These are phyloP conservation scores for Striga hermonthica DNA, from an alignment of 305 asterid species.

Conservation along the genomic window DNA sequence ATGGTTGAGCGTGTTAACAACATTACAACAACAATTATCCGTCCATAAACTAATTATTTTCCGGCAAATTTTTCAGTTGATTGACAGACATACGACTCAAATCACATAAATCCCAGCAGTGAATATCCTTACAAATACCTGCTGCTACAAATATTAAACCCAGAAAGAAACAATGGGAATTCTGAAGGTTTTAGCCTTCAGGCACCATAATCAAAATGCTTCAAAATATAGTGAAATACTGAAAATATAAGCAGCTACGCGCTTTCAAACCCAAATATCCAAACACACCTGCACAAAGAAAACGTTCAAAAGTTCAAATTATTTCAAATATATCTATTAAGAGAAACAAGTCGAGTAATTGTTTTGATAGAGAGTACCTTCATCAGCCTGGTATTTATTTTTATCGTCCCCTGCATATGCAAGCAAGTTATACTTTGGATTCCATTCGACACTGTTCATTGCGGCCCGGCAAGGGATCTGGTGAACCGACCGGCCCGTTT, in stretches of 20 bases:
- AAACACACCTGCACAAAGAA: slow-evolving; percentile 61
- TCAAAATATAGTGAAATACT: no score
- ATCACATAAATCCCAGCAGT: no score
- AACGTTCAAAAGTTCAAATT: slow-evolving; percentile 11
- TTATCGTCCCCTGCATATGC: slow-evolving; percentile 99
- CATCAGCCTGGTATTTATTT: slow-evolving; percentile 88
- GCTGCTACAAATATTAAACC: no score
- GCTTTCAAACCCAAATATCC: slow-evolving; percentile 89
- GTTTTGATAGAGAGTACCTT: slow-evolving; percentile 46
- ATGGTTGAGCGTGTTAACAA: no score
- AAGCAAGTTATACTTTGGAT: slow-evolving; percentile 82
- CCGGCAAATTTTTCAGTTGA: no score
- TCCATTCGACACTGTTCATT: slow-evolving; percentile 99
- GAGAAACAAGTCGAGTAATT: background rate
- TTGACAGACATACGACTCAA: no score
- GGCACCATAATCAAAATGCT: no score
- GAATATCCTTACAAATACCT: no score
- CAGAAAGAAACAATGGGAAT: no score
- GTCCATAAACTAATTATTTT: no score
- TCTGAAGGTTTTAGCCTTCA: no score
- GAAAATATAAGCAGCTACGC: slow-evolving; percentile 32
- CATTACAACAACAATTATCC: no score
- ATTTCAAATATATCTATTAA: background rate
- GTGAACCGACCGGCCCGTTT: slow-evolving; percentile 82
- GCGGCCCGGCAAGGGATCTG: slow-evolving; percentile 96